These are phyloP conservation scores for Homolaphlyctis polyrhiza DNA, from an alignment of 371 early-diverging fungal genomes.

Conservation along the genomic window DNA sequence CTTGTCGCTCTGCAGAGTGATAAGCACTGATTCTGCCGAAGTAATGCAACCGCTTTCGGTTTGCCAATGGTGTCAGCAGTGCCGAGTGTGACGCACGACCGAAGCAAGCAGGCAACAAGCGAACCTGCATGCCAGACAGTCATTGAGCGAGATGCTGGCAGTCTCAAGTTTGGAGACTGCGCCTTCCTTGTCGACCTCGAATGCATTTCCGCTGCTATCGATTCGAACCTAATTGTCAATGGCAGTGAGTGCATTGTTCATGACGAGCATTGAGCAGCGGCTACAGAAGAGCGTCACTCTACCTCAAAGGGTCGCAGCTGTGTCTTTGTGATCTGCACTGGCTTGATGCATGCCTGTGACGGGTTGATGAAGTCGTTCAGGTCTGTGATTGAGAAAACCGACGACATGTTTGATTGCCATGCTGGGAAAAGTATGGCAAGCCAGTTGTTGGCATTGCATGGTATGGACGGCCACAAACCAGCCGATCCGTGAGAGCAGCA, in stretches of 20 bases:
- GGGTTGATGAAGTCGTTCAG: slow-evolving; percentile 94
- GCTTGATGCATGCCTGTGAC: slow-evolving; percentile 89
- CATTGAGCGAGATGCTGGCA: slow-evolving; percentile 84
- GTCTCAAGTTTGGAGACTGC: slow-evolving; percentile 73
- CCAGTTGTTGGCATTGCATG: no score
- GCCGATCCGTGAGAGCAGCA: no score
- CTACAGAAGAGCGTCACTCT: no score
- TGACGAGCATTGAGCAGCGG: no score
- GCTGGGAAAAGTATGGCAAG: no score
- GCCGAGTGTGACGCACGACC: background rate
- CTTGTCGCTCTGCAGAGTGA: slow-evolving; percentile 85
- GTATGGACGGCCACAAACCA: no score
- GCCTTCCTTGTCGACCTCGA: slow-evolving; percentile 85
- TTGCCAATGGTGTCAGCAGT: background rate
- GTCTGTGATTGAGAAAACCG: slow-evolving; percentile 78
- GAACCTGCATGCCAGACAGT: slow-evolving; percentile 96
- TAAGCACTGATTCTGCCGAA: slow-evolving; percentile 90
- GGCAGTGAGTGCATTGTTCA: background rate
- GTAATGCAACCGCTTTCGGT: slow-evolving; percentile 88
- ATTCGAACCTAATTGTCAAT: slow-evolving; percentile 37
- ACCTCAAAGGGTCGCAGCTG: no score
- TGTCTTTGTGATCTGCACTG: slow-evolving; percentile 18
- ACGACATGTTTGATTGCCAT: no score
- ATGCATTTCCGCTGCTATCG: slow-evolving; percentile 61
- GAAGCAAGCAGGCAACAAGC: background rate